Base-by-base conservation (phyloP, 2,329 filamentous ascomycete genomes). In the Neonectria magnoliae region DNA sequence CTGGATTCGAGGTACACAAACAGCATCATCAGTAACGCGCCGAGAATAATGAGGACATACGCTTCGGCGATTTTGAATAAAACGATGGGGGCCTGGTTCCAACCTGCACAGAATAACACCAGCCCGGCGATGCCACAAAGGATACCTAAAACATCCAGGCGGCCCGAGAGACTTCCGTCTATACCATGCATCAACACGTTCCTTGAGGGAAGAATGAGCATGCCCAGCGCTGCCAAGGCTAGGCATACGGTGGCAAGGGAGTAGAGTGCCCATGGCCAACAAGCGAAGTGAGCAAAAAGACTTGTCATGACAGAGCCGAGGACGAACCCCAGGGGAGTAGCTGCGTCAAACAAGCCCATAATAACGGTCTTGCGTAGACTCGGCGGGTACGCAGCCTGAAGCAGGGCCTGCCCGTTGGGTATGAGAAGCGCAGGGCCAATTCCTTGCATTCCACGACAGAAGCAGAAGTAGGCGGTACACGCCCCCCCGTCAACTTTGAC, bases 231-330 rank as follows among this genome's bases (percentile, higher is more conserved):
- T 2, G 68, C 69, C 4, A 73, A 41, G 1, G 70, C 71, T 5
- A 69, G 42, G 18, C 67, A 74, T 33, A 74, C 70, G 1, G 68
- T 51, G 10, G 69, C 53, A 29, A 71, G 20, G 25, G 64, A 67
- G 47, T 74, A 74, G 41, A 73, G 73, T 1, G 62, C 71, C 72
- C 72, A 74, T 1, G 71, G 62, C 72, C 72, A 74, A 22, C 68
- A 72, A 8, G 56, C 60, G 33, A 70, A 72, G 20, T 63, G 57
- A 10, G 65, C 66, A 45, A 74, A 71, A 13, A 74, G 66, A 1
- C 71, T 68, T 4, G 72, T 60, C 68, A 74, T 72, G 56, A 69
- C 62, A 2, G 72, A 71, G 9, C 72, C 72, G 51, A 71, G 38
- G 25, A 73, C 67, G 14, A 74, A 73, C 1, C 72, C 72, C 9